Evolutionary conservation across 257 asterid species (phyloP), one percentile per base, ranked within the genome.

Genomic region (Ophiorrhiza pumila): DNA sequence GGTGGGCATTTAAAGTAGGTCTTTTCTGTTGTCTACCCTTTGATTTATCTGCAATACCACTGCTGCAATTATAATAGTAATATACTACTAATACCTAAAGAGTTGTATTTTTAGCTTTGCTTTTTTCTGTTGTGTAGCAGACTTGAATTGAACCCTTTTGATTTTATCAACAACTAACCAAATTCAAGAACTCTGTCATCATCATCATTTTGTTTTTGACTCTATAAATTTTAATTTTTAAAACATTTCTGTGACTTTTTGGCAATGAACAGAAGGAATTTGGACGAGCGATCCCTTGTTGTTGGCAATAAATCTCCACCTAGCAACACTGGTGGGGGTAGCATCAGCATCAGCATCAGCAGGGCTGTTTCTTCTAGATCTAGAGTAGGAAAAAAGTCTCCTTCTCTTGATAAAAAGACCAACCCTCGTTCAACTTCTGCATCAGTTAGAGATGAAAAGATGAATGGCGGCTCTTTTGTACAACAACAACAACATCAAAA

Each of bases 231-330:
- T n/a, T 41, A 17, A 22, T 7, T 43, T 10, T 5, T 0, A 0
- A 17, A 15, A 29, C 27, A 29, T 14, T 17, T 42, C 13, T 10
- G 56, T 50, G 61, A 61, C 55, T 47, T 45, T 50, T 46, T 41
- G 71, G 71, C 57, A n/a, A 79, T 74, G 79, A 71, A 79, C 71
- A 79, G 77, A 69, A 69, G 67, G 76, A 75, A 71, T 71, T 39
- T 46, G 49, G 83, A 79, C 52, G 79, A 79, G 50, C 77, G 74
- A 79, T 79, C 83, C 29, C 57, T 49, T 34, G 31, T 11, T 18
- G 80, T 52, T 52, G 76, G 74, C 37, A 59, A 23, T 50, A 72
- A 65, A 46, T 72, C 81, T 71, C 69, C 81, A 3, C 65, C 69
- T 12, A 41, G 65, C 49, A 49, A 46, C 11, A 74, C 20, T 59